These are phyloP conservation scores for Aschersonia sp. DNA, from an alignment of 2,329 filamentous ascomycete species.

Conservation along the genomic window DNA sequence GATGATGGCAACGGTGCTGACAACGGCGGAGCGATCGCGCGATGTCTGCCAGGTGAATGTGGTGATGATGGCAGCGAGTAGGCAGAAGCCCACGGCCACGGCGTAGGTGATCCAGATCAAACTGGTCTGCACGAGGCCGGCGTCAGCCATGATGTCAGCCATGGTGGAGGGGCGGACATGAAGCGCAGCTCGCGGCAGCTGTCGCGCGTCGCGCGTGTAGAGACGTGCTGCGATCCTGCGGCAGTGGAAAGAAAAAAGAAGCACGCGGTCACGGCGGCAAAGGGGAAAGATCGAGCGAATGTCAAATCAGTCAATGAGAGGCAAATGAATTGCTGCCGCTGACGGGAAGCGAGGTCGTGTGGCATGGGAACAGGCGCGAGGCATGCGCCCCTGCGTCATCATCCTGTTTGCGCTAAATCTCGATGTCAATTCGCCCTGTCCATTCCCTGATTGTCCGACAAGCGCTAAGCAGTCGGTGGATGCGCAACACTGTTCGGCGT, in stretches of 20 bases:
- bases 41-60: constrained; percentile 86
- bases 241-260: too few relatives aligned
- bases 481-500: neutral
- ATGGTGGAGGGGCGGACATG: constrained; percentile 11
- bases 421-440: neutral
- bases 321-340: too few relatives aligned
- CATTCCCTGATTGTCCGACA: neutral
- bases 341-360: neutral
- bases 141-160: constrained; percentile 26
- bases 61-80: constrained; percentile 67
- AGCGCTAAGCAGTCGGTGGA: neutral
- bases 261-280: too few relatives aligned
- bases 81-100: constrained; percentile 61
- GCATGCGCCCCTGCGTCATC: neutral
- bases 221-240: too few relatives aligned
- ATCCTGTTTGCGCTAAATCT: neutral
- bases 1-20: constrained; percentile 74
- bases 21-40: constrained; percentile 66
- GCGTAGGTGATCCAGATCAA: constrained; percentile 94
- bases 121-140: constrained; percentile 63
- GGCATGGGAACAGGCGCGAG: neutral
- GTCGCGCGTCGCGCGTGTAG: neutral
- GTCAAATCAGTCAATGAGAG: too few relatives aligned
- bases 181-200: neutral
- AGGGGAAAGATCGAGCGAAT: too few relatives aligned